Evolutionary conservation across 306 rosid genomes (phyloP).

Genomic region (Prunus armeniaca): DNA sequence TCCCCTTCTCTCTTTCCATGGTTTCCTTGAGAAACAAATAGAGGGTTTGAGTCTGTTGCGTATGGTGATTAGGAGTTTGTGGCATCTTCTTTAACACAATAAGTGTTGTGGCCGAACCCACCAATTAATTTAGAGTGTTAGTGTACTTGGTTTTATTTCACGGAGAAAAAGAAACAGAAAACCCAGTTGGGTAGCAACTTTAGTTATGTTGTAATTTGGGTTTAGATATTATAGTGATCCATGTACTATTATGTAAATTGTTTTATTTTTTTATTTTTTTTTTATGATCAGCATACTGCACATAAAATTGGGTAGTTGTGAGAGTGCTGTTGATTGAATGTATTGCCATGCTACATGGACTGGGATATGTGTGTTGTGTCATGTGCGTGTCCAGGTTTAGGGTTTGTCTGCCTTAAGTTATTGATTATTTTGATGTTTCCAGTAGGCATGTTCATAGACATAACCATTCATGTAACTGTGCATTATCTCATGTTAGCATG

Average conservation of each 20-base stretch:
- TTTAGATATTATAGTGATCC: background rate
- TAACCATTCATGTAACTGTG: background rate
- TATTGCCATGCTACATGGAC: background rate
- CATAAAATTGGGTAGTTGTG: background rate
- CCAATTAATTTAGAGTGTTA: background rate
- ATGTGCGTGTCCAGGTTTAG: background rate
- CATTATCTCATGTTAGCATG: background rate
- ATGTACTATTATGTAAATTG: background rate
- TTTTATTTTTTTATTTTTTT: background rate
- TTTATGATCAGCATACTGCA: background rate
- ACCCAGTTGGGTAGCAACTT: background rate
- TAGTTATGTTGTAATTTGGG: background rate
- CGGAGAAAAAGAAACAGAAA: background rate
- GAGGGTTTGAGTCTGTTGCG: background rate
- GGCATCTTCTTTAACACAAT: background rate
- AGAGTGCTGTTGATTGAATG: background rate
- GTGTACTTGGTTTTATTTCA: background rate
- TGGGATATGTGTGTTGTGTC: background rate
- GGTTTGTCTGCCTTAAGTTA: background rate
- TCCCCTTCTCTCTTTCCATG: background rate
- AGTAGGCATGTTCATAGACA: background rate
- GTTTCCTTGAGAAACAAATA: background rate
- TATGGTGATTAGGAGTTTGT: background rate
- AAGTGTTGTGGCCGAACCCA: slow-evolving; percentile 6
- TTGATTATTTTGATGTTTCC: background rate